These are phyloP conservation scores for Trichoderma guizhouense DNA, from an alignment of 2,329 filamentous ascomycete genomes.

Conservation along the genomic window DNA sequence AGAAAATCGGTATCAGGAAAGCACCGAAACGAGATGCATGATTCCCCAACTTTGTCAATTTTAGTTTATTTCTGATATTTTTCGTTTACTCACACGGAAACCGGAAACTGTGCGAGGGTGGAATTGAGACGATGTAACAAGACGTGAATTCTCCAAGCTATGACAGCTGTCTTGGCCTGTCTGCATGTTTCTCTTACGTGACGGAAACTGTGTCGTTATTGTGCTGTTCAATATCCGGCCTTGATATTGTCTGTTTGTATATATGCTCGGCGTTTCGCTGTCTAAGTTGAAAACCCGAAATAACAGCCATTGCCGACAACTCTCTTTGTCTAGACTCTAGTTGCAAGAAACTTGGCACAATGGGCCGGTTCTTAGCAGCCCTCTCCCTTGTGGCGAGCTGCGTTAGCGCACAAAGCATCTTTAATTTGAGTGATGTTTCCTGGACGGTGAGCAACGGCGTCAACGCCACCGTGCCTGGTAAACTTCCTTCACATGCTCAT, in stretches of 20 bases:
- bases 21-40: background rate
- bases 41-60: background rate
- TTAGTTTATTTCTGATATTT: background rate
- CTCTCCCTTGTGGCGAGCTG: background rate
- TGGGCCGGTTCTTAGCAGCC: background rate
- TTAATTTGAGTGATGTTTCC: background rate
- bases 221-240: background rate
- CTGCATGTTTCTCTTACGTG: background rate
- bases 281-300: background rate
- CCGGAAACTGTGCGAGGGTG: background rate
- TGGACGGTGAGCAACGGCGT: slow-evolving; percentile 18
- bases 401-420: background rate
- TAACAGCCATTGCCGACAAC: background rate
- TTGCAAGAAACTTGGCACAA: slow-evolving; percentile 1
- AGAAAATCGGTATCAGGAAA: background rate
- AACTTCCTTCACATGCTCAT: slow-evolving; percentile 56
- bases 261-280: background rate
- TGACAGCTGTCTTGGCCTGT: background rate
- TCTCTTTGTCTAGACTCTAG: background rate
- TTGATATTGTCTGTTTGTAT: background rate
- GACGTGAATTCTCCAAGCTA: background rate
- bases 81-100: background rate
- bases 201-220: background rate
- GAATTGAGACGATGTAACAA: background rate
- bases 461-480: slow-evolving; percentile 42